Evolutionary conservation across 73 alveolate genomes (phyloP).

Genomic region (Tetrahymena borealis): DNA sequence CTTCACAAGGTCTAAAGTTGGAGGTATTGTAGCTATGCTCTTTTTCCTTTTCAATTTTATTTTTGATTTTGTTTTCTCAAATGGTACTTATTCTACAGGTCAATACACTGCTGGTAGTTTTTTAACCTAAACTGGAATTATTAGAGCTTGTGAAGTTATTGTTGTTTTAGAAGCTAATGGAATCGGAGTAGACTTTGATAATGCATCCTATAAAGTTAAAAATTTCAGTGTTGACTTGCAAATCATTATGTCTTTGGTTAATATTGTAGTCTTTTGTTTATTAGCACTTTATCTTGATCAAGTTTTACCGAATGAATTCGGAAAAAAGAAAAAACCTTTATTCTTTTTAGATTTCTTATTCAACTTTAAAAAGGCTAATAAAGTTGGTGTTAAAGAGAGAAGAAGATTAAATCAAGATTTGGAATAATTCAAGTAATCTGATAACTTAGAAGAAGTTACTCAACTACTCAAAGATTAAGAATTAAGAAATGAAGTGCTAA

Average conservation of each 20-base stretch:
- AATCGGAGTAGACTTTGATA: not conserved
- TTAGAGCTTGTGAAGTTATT: not conserved
- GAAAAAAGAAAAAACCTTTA: conserved; percentile 55
- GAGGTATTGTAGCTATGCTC: conserved; percentile 62
- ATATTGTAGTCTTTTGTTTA: conserved; percentile 14
- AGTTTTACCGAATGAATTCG: conserved; percentile 67
- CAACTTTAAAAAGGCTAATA: not conserved
- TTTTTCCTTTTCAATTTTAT: not conserved
- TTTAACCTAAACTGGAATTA: not conserved
- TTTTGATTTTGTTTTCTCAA: not conserved
- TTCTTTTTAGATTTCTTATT: conserved; percentile 12
- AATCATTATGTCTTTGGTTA: not conserved
- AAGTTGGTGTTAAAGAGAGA: not conserved
- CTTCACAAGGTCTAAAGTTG: conserved; percentile 72
- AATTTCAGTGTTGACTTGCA: not conserved
- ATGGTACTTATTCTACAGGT: not conserved
- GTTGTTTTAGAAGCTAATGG: not conserved
- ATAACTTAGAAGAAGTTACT: not conserved
- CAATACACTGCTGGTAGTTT: not conserved
- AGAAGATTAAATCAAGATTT: not conserved
- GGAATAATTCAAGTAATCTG: not conserved
- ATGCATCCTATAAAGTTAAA: not conserved
- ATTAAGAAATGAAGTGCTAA: not conserved
- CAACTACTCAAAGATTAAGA: not conserved
- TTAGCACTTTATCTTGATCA: conserved; percentile 58